A percentile compares a stretch with the other conserved stretches of the same genome.
These are phyloP conservation scores for Pseudogymnoascus sp. DNA, from an alignment of 2,329 filamentous ascomycete genomes.

Conservation along the genomic window DNA sequence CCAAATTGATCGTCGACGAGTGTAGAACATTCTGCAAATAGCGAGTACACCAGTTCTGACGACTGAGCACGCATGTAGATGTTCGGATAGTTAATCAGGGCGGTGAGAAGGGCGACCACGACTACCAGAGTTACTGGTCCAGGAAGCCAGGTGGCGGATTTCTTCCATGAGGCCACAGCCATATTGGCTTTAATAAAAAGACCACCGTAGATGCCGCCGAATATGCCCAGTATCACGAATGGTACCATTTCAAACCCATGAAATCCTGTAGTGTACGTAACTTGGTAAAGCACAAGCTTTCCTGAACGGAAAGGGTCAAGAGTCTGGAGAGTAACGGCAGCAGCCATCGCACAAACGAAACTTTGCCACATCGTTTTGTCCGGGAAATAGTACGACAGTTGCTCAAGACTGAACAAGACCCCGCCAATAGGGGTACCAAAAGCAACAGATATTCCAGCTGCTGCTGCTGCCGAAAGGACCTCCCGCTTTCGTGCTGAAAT, in stretches of 20 bases:
- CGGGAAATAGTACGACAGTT: conserved; percentile 94
- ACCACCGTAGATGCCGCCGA: conserved; percentile 89
- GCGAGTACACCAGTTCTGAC: conserved; percentile 80
- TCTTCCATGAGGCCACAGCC: conserved; percentile 73
- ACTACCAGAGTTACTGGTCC: conserved; percentile 73
- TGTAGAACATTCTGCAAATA: conserved; percentile 84
- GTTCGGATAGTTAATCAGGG: conserved; percentile 89
- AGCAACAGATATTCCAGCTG: conserved; percentile 85
- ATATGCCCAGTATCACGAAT: conserved; percentile 74
- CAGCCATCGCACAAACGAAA: conserved; percentile 99
- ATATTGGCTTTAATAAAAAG: conserved; percentile 95
- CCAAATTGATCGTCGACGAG: conserved; percentile 79
- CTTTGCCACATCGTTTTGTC: conserved; percentile 99
- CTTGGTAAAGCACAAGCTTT: conserved; percentile 92
- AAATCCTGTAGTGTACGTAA: conserved; percentile 86
- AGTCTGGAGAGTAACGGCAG: conserved; percentile 83
- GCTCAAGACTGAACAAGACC: conserved; percentile 92
- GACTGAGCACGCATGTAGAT: conserved; percentile 92
- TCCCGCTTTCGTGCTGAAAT: conserved; percentile 76
- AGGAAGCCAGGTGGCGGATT: conserved; percentile 53
- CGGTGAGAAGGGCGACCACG: conserved; percentile 70
- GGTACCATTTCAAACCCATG: conserved; percentile 90
- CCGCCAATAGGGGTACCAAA: conserved; percentile 92
- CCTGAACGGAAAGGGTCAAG: conserved; percentile 92
- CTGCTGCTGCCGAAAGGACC: conserved; percentile 83